Evolutionary conservation across 257 asterid genomes (phyloP).

Genomic region (Dorcoceras hygrometricum): DNA sequence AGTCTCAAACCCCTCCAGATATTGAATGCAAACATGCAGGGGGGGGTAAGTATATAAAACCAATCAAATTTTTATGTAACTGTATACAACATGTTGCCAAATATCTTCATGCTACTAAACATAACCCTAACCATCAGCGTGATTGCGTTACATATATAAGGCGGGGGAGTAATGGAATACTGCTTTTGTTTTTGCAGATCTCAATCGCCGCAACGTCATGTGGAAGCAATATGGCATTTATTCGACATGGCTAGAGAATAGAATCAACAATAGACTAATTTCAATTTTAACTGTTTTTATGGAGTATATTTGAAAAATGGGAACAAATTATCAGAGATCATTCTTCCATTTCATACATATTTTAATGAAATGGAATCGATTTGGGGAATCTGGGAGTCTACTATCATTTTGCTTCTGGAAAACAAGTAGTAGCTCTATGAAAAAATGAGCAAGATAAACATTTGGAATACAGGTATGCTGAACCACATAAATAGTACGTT

Average conservation of each 20-base stretch:
- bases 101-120: not conserved
- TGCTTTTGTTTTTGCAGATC: too few relatives aligned
- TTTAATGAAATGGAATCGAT: not conserved
- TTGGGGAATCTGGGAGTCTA: not conserved
- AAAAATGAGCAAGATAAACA: not conserved
- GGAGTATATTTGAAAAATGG: not conserved
- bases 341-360: not conserved
- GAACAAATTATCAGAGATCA: not conserved
- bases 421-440: not conserved
- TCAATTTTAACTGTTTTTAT: not conserved
- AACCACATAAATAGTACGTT: constrained; percentile 10
- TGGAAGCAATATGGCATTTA: too few relatives aligned
- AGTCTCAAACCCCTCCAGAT: too few relatives aligned
- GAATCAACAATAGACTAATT: too few relatives aligned
- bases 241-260: too few relatives aligned
- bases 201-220: too few relatives aligned
- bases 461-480: not conserved
- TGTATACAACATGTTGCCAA: not conserved
- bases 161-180: too few relatives aligned
- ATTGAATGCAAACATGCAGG: too few relatives aligned
- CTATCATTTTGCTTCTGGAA: not conserved
- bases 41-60: not conserved
- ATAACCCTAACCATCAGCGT: not conserved
- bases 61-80: not conserved
- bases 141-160: too few relatives aligned